Base-by-base conservation (phyloP, 331 rosid species). In the Acacia pycnantha region DNA sequence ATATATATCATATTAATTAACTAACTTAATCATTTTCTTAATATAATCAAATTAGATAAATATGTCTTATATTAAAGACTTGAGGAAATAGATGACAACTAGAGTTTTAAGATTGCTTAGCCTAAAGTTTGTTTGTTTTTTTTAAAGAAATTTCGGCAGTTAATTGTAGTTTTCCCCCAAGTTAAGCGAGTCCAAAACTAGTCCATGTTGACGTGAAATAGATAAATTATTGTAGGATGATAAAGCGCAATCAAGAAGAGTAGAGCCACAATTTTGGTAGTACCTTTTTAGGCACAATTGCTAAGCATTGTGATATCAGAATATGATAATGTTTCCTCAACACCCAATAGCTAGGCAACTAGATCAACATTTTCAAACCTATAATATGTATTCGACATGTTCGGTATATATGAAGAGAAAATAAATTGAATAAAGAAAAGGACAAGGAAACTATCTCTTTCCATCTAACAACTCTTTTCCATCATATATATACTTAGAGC, bases 141-240 rank as follows among this genome's bases (percentile, higher is more conserved):
- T 21, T 11, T 10, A 0, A n/a, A 22, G 3, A 58, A 58, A n/a
- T 9, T 58, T 22, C 31, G 65, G 65, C 66, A 1, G 66, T 5
- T 11, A 13, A 11, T 62, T 27, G 37, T 62, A 62, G 21, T 27
- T 62, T 62, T 1, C 0, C 1, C 66, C 18, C 35, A 24, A 59
- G 1, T 19, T 24, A 24, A 59, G 33, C 18, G 11, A 59, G 35
- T 24, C 35, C 62, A 19, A 50, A 86, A 81, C 75, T 75, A 37
- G 82, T 64, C 69, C 72, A 79, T 46, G 44, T 77, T 56, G 62
- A 6, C 22, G 31, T 3, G 15, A 22, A 58, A 58, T 9, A 71
- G 79, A 82, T 85, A 67, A 82, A 84, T 88, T 88, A 70, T 86
- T 85, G 85, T 71, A 56, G 59, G 51, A 79, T 76, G 92, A 83